Conservation (phyloP, 2,329 filamentous ascomycete species). For the Colletotrichum theobromicola region DNA sequence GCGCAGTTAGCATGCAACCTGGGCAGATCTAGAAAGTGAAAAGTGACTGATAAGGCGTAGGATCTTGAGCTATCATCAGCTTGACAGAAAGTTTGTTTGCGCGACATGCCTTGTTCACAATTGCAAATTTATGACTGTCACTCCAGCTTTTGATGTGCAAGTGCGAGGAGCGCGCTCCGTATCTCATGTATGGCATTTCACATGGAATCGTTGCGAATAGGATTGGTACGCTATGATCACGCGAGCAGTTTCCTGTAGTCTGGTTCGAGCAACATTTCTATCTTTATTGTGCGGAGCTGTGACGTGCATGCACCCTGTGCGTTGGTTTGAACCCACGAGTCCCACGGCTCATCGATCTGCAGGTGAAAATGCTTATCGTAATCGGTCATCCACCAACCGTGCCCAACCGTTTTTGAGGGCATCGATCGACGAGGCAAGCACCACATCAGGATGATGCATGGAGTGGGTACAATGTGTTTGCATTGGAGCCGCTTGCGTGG, state of each 20-base stretch:
- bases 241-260: neutral
- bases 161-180: neutral
- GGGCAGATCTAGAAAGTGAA: neutral
- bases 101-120: neutral
- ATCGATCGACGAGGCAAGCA: neutral
- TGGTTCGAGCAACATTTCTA: neutral
- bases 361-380: neutral
- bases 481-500: neutral
- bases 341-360: neutral
- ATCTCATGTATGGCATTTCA: neutral
- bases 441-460: neutral
- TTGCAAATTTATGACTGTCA: accelerated
- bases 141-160: neutral
- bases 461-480: neutral
- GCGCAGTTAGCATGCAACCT: neutral
- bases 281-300: neutral
- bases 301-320: neutral
- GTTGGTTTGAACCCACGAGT: neutral
- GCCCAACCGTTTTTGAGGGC: neutral
- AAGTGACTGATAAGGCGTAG: neutral
- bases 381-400: neutral
- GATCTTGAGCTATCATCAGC: neutral
- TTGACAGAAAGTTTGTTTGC: neutral
- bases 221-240: neutral
- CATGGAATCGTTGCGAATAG: neutral